phyloP scores from a whole-genome alignment of 495 filamentous ascomycete genomes.

The Aspergillus cavernicola region DNA sequence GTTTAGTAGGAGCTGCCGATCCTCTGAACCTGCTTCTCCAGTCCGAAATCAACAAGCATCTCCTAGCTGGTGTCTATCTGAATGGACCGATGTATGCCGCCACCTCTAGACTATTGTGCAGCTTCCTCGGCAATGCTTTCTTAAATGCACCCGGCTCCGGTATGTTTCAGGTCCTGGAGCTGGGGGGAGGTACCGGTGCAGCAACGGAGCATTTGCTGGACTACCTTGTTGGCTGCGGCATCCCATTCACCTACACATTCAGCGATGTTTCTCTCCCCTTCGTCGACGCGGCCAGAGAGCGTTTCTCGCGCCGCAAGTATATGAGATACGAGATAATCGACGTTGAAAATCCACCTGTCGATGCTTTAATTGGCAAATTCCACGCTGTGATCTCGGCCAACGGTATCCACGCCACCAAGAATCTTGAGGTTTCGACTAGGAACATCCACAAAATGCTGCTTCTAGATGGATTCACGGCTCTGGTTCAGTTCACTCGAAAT shows the following conservation, averaged over 20 bases:
- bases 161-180: slow-evolving; percentile 34
- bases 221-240: not conserved
- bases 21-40: slow-evolving; percentile 29
- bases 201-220: not conserved
- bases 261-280: slow-evolving; percentile 38
- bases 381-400: slow-evolving; percentile 39
- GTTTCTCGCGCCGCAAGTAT: slow-evolving; percentile 21
- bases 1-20: slow-evolving; percentile 28
- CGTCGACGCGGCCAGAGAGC: slow-evolving; percentile 27
- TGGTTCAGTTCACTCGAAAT: slow-evolving; percentile 39
- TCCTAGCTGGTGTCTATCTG: slow-evolving; percentile 28
- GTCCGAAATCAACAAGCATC: slow-evolving; percentile 18
- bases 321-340: slow-evolving; percentile 30
- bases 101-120: not conserved
- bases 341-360: slow-evolving; percentile 28
- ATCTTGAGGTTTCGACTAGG: slow-evolving; percentile 20
- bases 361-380: slow-evolving; percentile 17
- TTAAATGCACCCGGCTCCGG: not conserved
- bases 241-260: slow-evolving; percentile 37
- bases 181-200: slow-evolving; percentile 38
- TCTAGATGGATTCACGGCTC: slow-evolving; percentile 30
- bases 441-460: slow-evolving; percentile 31
- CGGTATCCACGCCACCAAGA: slow-evolving; percentile 42
- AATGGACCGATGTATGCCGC: slow-evolving; percentile 24
- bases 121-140: slow-evolving; percentile 9